These are phyloP conservation scores for Fonsecaea multimorphosa DNA, from an alignment of 2,329 filamentous ascomycete genomes.

Conservation along the genomic window DNA sequence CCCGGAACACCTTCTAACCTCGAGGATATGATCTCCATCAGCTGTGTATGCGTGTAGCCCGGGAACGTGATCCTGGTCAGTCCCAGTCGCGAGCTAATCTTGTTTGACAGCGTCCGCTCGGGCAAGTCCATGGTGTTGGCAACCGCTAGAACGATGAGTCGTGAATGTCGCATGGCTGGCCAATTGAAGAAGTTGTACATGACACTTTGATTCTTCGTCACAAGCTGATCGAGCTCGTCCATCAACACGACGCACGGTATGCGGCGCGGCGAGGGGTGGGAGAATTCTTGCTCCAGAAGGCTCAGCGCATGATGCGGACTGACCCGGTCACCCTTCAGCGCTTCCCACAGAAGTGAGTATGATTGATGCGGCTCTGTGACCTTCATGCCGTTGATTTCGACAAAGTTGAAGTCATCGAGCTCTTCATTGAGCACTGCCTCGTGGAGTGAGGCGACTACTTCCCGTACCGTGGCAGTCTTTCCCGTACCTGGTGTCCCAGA, in stretches of 20 bases:
- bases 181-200: slow-evolving; percentile 99
- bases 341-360: slow-evolving; percentile 94
- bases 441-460: slow-evolving; percentile 88
- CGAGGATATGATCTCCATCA: slow-evolving; percentile 97
- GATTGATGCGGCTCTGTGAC: slow-evolving; percentile 97
- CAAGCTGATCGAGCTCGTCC: slow-evolving; percentile 97
- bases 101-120: slow-evolving; percentile 94
- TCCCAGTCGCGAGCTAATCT: slow-evolving; percentile 90
- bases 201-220: slow-evolving; percentile 98
- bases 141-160: slow-evolving; percentile 93
- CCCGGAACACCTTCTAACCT: slow-evolving; percentile 86
- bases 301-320: slow-evolving; percentile 90
- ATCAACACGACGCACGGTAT: slow-evolving; percentile 97
- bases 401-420: slow-evolving; percentile 97
- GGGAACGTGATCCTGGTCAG: slow-evolving; percentile 95
- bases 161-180: slow-evolving; percentile 88
- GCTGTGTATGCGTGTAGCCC: slow-evolving; percentile 93
- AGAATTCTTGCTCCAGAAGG: slow-evolving; percentile 90
- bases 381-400: slow-evolving; percentile 99
- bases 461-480: slow-evolving; percentile 95
- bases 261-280: slow-evolving; percentile 81
- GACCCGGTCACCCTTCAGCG: slow-evolving; percentile 88
- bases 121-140: slow-evolving; percentile 99
- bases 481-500: slow-evolving; percentile 98
- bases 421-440: slow-evolving; percentile 87